Conservation (phyloP, 129 eudicot genomes). For the Silybum marianum region DNA sequence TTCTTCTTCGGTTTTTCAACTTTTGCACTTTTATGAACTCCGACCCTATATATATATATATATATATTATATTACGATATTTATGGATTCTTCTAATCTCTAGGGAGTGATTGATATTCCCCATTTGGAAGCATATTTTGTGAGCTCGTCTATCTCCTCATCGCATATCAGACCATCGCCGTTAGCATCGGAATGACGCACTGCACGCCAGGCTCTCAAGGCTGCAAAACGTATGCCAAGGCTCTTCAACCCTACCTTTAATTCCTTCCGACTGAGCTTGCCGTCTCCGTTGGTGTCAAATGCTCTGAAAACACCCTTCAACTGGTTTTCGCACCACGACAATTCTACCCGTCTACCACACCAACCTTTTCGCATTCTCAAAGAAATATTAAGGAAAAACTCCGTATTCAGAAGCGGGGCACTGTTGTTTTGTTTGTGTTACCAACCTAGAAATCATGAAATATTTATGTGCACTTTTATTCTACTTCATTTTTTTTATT, state of each 20-base stretch:
- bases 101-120: conserved; percentile 18
- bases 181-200: conserved; percentile 40
- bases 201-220: conserved; percentile 35
- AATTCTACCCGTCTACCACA: conserved; percentile 6
- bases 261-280: conserved; percentile 35
- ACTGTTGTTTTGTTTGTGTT: conserved; percentile 8
- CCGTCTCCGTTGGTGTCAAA: conserved; percentile 48
- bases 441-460: not conserved
- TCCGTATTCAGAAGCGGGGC: not conserved
- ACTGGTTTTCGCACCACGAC: conserved; percentile 12
- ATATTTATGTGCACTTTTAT: not conserved
- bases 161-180: conserved; percentile 45
- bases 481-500: too few relatives aligned
- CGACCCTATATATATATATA: too few relatives aligned
- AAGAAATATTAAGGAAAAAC: not conserved
- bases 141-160: conserved; percentile 43
- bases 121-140: conserved; percentile 35
- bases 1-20: too few relatives aligned
- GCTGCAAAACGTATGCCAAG: conserved; percentile 27
- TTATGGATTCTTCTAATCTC: not conserved
- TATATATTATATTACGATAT: not conserved
- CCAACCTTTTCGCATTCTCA: conserved; percentile 28
- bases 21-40: too few relatives aligned
- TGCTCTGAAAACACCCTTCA: conserved; percentile 23
- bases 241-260: conserved; percentile 42